Evolutionary conservation across 768 basidiomycete species (phyloP).

Genomic region (Boletus vinaceobasis): DNA sequence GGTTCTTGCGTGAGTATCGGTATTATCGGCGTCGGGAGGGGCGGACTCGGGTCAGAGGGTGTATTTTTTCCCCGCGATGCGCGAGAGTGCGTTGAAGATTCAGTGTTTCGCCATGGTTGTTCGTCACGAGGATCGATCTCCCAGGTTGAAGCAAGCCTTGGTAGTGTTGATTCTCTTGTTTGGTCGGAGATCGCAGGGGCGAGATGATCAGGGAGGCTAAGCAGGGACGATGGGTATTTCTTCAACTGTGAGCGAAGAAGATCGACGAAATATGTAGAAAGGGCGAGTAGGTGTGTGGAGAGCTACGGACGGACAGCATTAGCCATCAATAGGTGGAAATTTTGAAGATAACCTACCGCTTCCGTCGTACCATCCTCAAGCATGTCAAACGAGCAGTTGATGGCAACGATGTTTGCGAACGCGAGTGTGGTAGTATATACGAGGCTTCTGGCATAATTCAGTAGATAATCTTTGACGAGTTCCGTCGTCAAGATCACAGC

Average conservation of each 20-base stretch:
- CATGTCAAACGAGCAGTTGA: slow-evolving; percentile 77
- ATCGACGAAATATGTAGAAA: slow-evolving; percentile 32
- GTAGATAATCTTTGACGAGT: slow-evolving; percentile 74
- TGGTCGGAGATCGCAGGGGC: neutral
- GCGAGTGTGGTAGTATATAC: slow-evolving; percentile 90
- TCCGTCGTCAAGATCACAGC: slow-evolving; percentile 76
- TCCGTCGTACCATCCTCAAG: slow-evolving; percentile 65
- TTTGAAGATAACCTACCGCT: slow-evolving; percentile 31
- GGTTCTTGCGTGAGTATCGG: slow-evolving; percentile 79
- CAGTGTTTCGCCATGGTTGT: neutral
- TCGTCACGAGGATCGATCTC: slow-evolving; percentile 1
- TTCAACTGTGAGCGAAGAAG: slow-evolving; percentile 31
- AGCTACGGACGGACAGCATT: slow-evolving; percentile 30
- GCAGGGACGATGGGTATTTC: slow-evolving; percentile 24
- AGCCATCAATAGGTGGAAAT: slow-evolving; percentile 15
- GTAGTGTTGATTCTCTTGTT: neutral
- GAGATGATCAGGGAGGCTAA: slow-evolving; percentile 27
- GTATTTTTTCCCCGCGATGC: neutral
- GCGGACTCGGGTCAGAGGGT: neutral
- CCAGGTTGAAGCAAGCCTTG: neutral
- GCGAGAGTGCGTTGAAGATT: neutral
- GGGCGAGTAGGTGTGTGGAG: slow-evolving; percentile 20
- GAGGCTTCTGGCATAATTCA: slow-evolving; percentile 89
- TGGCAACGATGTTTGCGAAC: slow-evolving; percentile 70
- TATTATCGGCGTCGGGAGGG: slow-evolving; percentile 67